Percentiles rank a stretch among this genome's conserved stretches.
These are phyloP conservation scores for Tilletia caries DNA, from an alignment of 1,284 basidiomycete genomes.

Conservation along the genomic window DNA sequence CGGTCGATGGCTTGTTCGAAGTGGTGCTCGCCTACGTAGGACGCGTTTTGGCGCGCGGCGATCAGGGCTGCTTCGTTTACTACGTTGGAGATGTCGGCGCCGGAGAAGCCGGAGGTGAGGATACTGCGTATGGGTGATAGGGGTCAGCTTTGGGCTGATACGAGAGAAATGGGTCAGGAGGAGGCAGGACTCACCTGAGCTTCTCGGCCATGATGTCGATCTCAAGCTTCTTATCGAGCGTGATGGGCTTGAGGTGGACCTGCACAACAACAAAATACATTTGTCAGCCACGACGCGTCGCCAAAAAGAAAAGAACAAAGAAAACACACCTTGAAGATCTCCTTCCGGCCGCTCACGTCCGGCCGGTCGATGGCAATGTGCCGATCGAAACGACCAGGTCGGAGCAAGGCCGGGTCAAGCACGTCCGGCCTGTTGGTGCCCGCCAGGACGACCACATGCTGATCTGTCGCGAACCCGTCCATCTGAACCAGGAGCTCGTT, in stretches of 20 bases:
- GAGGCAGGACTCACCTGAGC: not conserved
- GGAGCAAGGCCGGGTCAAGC: constrained; percentile 88
- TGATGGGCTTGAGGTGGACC: constrained; percentile 85
- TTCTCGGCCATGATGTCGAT: not conserved
- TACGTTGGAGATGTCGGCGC: constrained; percentile 97
- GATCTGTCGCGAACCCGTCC: constrained; percentile 95
- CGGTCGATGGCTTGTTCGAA: constrained; percentile 98
- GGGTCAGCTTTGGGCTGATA: not conserved
- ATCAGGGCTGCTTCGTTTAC: constrained; percentile 97
- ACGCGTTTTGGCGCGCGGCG: constrained; percentile 79
- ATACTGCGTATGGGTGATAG: constrained; percentile 72
- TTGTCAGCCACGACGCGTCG: too few relatives aligned
- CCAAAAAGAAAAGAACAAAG: too few relatives aligned
- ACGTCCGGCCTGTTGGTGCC: constrained; percentile 97
- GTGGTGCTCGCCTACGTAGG: constrained; percentile 75
- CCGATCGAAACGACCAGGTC: constrained; percentile 94
- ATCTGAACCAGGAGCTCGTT: constrained; percentile 98
- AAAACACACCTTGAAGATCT: constrained; percentile 68
- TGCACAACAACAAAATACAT: too few relatives aligned
- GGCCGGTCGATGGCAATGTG: constrained; percentile 94
- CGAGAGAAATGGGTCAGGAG: not conserved
- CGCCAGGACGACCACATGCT: constrained; percentile 93
- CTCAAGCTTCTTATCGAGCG: constrained; percentile 16
- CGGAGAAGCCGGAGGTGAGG: constrained; percentile 94
- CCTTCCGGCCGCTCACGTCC: constrained; percentile 86